Conservation (phyloP, 2,329 filamentous ascomycete species). For the Xylariales sp. region DNA sequence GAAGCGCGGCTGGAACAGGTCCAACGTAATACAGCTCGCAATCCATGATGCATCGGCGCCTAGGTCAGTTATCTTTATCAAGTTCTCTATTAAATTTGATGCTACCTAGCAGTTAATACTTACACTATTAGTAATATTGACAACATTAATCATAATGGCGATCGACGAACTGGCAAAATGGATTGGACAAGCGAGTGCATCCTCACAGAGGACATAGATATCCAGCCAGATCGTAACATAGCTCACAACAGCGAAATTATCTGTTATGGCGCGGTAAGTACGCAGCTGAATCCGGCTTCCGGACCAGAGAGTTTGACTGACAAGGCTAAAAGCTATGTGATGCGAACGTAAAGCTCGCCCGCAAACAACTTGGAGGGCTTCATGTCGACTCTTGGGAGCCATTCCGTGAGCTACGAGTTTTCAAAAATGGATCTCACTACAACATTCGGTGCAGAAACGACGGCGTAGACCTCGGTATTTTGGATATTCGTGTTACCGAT, state of each 20-base stretch:
- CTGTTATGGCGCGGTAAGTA: conserved; percentile 27
- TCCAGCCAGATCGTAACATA: not conserved
- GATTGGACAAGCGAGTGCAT: too few relatives aligned
- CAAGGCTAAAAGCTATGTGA: conserved; percentile 7
- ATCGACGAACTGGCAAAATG: not conserved
- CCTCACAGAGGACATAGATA: too few relatives aligned
- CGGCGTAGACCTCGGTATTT: not conserved
- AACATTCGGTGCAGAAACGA: not conserved
- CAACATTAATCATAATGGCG: too few relatives aligned
- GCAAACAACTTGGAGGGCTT: not conserved
- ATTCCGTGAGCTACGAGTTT: not conserved
- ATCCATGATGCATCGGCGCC: too few relatives aligned
- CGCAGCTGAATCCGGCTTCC: not conserved
- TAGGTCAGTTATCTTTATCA: too few relatives aligned
- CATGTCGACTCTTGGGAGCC: not conserved
- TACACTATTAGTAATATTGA: too few relatives aligned
- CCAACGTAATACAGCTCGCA: too few relatives aligned
- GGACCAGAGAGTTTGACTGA: not conserved
- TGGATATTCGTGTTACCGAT: not conserved
- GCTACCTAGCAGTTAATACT: too few relatives aligned
- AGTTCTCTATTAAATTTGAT: too few relatives aligned
- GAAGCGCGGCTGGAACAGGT: too few relatives aligned
- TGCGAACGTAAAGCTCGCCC: conserved; percentile 16
- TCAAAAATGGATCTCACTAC: not conserved
- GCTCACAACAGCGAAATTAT: not conserved